phyloP scores from a whole-genome alignment of 495 filamentous ascomycete species.

The Trichoderma orchidacearum region DNA sequence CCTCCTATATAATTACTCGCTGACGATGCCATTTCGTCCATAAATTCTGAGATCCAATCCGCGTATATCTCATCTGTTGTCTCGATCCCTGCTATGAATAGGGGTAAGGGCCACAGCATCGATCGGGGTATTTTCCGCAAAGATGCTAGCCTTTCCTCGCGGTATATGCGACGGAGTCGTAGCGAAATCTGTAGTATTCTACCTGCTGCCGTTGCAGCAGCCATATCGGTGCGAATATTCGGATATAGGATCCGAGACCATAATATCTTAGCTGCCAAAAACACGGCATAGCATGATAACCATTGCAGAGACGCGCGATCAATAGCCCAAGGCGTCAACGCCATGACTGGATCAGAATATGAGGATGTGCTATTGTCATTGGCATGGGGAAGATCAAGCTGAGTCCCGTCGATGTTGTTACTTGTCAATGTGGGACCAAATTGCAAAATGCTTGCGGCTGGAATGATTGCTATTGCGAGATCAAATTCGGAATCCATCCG shows the following conservation, averaged over 20 bases:
- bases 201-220: constrained; percentile 6
- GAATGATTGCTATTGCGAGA: constrained; percentile 6
- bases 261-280: constrained; percentile 9
- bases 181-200: constrained; percentile 9
- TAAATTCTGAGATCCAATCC: constrained; percentile 13
- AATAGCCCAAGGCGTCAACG: background rate
- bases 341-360: no score
- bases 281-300: constrained; percentile 9
- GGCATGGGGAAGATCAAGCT: no score
- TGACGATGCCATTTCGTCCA: constrained; percentile 4
- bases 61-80: constrained; percentile 15
- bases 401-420: no score
- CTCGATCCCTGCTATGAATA: constrained; percentile 17
- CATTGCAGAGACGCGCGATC: constrained; percentile 6
- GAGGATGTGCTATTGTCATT: no score
- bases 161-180: constrained; percentile 4
- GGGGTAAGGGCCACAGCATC: constrained; percentile 14
- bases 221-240: constrained; percentile 6
- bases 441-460: constrained; percentile 6
- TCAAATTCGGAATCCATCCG: constrained; percentile 9
- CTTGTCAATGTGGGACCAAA: background rate
- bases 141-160: constrained; percentile 1
- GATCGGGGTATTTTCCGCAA: background rate
- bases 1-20: background rate
- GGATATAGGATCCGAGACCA: constrained; percentile 8